Evolutionary conservation across 495 filamentous ascomycete species (phyloP).

Genomic region (Xylaria flabelliformis): DNA sequence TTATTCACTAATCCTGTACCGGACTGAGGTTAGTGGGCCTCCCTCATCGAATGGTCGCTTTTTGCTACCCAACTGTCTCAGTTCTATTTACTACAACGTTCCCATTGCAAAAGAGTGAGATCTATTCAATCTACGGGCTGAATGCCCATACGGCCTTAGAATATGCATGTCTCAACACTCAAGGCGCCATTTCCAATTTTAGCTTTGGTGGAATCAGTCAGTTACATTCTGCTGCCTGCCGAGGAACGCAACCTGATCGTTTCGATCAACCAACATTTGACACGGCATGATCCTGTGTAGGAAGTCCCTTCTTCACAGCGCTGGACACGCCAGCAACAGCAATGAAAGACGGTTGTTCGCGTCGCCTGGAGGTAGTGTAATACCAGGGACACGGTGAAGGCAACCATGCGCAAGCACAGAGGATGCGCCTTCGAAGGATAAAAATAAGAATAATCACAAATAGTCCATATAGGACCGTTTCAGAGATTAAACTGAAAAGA

Average conservation of each 20-base stretch:
- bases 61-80: neutral
- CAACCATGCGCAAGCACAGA: conserved; percentile 76
- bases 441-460: conserved; percentile 76
- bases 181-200: neutral
- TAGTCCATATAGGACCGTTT: conserved; percentile 45
- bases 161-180: neutral
- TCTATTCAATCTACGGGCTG: neutral
- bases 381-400: conserved; percentile 40
- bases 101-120: neutral
- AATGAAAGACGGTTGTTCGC: conserved; percentile 36
- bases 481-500: conserved; percentile 96
- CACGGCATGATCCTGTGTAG: neutral
- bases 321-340: conserved; percentile 30
- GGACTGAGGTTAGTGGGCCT: neutral
- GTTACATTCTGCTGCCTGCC: neutral
- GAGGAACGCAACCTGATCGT: neutral
- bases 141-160: neutral
- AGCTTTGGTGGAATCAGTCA: neutral
- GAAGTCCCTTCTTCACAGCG: conserved; percentile 31
- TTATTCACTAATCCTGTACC: conserved; percentile 10
- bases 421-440: conserved; percentile 54
- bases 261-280: no score
- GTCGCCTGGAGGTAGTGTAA: conserved; percentile 41
- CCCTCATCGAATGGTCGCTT: neutral
- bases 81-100: neutral